Evolutionary conservation across 768 basidiomycete species (phyloP).

Genomic region (Nidularia pulvinata): DNA sequence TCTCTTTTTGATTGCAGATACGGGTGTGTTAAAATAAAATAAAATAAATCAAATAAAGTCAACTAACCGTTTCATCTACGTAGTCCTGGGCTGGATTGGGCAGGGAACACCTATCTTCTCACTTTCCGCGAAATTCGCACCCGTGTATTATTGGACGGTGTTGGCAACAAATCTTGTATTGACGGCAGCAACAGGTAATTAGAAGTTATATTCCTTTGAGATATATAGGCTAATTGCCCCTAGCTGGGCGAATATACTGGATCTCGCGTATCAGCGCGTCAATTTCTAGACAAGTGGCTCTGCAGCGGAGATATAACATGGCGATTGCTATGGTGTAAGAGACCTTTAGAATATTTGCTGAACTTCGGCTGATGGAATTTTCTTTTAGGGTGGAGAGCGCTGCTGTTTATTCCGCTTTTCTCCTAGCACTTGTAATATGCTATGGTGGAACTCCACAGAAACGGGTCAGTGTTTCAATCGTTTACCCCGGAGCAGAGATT

Average conservation of each 20-base stretch:
- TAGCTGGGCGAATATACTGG: conserved; percentile 18
- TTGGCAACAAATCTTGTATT: conserved; percentile 18
- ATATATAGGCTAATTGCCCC: neutral
- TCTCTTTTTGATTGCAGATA: conserved; percentile 9
- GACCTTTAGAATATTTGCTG: neutral
- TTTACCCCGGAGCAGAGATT: neutral
- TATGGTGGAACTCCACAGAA: neutral
- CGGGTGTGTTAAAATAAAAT: conserved; percentile 5
- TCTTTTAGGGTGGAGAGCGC: neutral
- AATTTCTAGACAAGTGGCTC: conserved; percentile 1
- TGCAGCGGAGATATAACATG: conserved; percentile 5
- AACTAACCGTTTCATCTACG: too few relatives aligned
- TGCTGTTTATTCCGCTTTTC: neutral
- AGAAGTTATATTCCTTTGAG: neutral
- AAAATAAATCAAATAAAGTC: too few relatives aligned
- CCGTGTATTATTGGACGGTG: conserved; percentile 18
- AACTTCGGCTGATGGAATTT: neutral
- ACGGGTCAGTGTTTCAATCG: neutral
- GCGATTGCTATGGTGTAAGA: conserved; percentile 11
- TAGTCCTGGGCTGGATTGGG: conserved; percentile 18
- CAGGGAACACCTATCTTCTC: neutral
- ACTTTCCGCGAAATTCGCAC: conserved; percentile 1
- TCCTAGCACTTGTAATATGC: neutral
- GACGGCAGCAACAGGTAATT: conserved; percentile 18
- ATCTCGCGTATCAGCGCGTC: conserved; percentile 7